phyloP scores from a whole-genome alignment of 805 yeast species.

The Yarrowia divulgata region DNA sequence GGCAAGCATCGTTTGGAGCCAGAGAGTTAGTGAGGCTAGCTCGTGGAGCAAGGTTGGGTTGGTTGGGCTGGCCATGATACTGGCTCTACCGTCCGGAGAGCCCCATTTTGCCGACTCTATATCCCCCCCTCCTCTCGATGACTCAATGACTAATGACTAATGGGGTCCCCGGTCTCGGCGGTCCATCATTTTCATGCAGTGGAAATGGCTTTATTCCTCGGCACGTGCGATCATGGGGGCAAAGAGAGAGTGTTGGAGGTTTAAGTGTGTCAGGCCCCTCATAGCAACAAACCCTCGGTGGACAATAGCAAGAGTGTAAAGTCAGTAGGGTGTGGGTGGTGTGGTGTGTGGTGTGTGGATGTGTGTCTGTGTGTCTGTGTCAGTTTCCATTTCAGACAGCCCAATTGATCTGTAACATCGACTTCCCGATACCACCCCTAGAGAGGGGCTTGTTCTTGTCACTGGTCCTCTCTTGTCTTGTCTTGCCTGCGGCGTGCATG shows the following conservation, averaged over 20 bases:
- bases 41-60: not conserved
- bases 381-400: not conserved
- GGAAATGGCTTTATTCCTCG: conserved; percentile 4
- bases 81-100: too few species aligned
- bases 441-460: too few species aligned
- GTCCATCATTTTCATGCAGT: conserved; percentile 6
- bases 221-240: conserved; percentile 29
- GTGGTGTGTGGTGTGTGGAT: too few species aligned
- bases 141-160: conserved; percentile 5
- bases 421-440: too few species aligned
- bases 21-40: too few species aligned
- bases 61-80: too few species aligned
- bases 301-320: too few species aligned
- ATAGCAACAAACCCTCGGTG: too few species aligned
- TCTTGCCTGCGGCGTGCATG: not conserved
- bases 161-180: conserved; percentile 18
- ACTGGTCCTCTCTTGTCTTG: not conserved
- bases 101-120: not conserved
- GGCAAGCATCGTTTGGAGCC: not conserved
- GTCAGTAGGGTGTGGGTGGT: too few species aligned
- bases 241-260: not conserved
- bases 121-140: too few species aligned
- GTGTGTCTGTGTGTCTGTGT: too few species aligned
- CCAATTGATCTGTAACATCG: not conserved
- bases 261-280: too few species aligned